Conservation (phyloP, 2,329 filamentous ascomycete species). For the Madurella fahalii region DNA sequence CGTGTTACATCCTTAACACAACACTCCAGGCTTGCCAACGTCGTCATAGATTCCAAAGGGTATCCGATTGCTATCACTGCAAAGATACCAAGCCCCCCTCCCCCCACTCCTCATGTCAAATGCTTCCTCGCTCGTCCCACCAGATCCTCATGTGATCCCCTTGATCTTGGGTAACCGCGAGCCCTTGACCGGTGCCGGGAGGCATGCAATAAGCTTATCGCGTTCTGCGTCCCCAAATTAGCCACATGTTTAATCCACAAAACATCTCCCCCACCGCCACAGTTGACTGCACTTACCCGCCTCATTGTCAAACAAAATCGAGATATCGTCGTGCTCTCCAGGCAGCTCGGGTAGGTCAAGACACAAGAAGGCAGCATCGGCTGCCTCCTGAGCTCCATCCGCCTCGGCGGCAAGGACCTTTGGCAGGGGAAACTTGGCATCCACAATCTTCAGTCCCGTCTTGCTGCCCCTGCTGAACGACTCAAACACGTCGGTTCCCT, state of each 20-base stretch:
- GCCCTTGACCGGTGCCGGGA: constrained; percentile 56
- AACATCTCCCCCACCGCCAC: not conserved
- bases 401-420: constrained; percentile 41
- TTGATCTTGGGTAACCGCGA: constrained; percentile 28
- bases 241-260: not conserved
- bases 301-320: constrained; percentile 77
- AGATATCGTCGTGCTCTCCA: constrained; percentile 88
- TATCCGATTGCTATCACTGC: constrained; percentile 18
- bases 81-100: not conserved
- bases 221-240: constrained; percentile 41
- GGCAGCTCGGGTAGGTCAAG: constrained; percentile 85
- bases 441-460: constrained; percentile 71
- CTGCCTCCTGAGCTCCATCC: constrained; percentile 41
- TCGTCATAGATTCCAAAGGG: constrained; percentile 13
- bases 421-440: constrained; percentile 86
- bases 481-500: constrained; percentile 80
- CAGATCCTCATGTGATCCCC: constrained; percentile 11
- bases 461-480: constrained; percentile 60
- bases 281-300: constrained; percentile 54
- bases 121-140: not conserved
- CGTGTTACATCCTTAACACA: too few relatives aligned
- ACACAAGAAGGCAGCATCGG: constrained; percentile 72
- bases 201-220: constrained; percentile 47
- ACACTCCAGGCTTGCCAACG: too few relatives aligned
- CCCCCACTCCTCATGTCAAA: too few relatives aligned